These are phyloP conservation scores for Zymoseptoria pseudotritici DNA, from an alignment of 2,329 filamentous ascomycete species.

Conservation along the genomic window DNA sequence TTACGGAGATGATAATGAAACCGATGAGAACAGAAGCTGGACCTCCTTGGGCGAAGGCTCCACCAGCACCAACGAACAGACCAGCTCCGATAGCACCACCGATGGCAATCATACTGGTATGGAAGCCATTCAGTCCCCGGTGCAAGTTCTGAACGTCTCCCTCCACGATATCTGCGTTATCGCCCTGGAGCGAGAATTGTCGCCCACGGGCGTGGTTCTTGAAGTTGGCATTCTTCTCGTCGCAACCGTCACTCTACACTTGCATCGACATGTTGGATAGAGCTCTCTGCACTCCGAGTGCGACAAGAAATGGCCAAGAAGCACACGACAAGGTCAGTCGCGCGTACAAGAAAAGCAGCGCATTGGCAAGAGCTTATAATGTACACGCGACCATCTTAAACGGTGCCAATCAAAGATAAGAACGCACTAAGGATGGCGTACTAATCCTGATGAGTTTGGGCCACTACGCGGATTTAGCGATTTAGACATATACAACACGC, in stretches of 20 bases:
- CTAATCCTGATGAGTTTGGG: no score
- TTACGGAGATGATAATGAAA: conserved; percentile 34
- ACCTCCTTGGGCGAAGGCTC: conserved; percentile 41
- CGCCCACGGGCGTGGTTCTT: conserved; percentile 11
- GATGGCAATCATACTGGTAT: conserved; percentile 34
- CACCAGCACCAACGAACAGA: conserved; percentile 46
- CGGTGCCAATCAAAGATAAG: no score
- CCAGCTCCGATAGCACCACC: conserved; percentile 42
- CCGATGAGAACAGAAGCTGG: conserved; percentile 42
- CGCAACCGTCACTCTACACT: background rate
- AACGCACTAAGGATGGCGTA: no score
- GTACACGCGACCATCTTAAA: no score
- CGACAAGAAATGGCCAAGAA: no score
- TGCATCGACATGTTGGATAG: background rate
- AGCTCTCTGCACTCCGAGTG: background rate
- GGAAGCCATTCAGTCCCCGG: conserved; percentile 25
- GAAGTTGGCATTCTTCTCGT: conserved; percentile 3
- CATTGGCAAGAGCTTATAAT: no score
- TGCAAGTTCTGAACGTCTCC: conserved; percentile 21
- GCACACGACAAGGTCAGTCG: no score
- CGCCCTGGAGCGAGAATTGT: conserved; percentile 10
- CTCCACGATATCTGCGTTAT: conserved; percentile 8
- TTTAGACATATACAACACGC: no score
- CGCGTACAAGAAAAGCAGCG: no score
- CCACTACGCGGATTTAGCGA: no score